A percentile compares a stretch with the other conserved stretches of the same genome.
Evolutionary conservation across 2,329 filamentous ascomycete genomes (phyloP).

Genomic region (Xylariaceae sp.): DNA sequence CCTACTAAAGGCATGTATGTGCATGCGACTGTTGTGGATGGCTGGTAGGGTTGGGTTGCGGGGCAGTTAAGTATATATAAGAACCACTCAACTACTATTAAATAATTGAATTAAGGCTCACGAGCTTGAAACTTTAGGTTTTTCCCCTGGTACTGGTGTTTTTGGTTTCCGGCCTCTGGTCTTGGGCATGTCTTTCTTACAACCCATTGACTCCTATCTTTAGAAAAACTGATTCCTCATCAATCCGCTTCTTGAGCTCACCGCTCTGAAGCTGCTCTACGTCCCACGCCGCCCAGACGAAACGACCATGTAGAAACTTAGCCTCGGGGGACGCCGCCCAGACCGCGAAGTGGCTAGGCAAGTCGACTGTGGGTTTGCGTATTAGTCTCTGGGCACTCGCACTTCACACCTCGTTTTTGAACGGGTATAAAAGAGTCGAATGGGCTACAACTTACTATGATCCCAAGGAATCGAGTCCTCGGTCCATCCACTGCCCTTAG

Average conservation of each 20-base stretch:
- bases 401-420: too few relatives aligned
- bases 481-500: conserved; percentile 32
- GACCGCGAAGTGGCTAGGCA: conserved; percentile 47
- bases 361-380: conserved; percentile 27
- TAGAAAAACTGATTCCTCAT: conserved; percentile 33
- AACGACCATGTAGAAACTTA: conserved; percentile 47
- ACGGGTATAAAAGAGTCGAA: background rate
- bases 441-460: conserved; percentile 34
- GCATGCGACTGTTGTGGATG: conserved; percentile 69
- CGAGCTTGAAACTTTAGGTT: too few relatives aligned
- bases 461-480: conserved; percentile 38
- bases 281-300: conserved; percentile 50
- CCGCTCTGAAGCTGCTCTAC: conserved; percentile 46
- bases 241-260: conserved; percentile 36
- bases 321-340: conserved; percentile 49
- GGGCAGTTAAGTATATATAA: conserved; percentile 9
- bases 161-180: too few relatives aligned
- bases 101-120: conserved; percentile 1
- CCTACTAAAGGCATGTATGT: conserved; percentile 77
- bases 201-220: conserved; percentile 34
- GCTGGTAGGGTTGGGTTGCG: conserved; percentile 58
- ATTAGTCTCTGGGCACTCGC: background rate
- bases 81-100: conserved; percentile 8
- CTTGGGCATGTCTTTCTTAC: background rate
- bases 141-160: too few relatives aligned